Percentiles rank a stretch among this genome's conserved stretches.
Evolutionary conservation across 2,329 filamentous ascomycete genomes (phyloP).

Genomic region (Dothistroma pini): DNA sequence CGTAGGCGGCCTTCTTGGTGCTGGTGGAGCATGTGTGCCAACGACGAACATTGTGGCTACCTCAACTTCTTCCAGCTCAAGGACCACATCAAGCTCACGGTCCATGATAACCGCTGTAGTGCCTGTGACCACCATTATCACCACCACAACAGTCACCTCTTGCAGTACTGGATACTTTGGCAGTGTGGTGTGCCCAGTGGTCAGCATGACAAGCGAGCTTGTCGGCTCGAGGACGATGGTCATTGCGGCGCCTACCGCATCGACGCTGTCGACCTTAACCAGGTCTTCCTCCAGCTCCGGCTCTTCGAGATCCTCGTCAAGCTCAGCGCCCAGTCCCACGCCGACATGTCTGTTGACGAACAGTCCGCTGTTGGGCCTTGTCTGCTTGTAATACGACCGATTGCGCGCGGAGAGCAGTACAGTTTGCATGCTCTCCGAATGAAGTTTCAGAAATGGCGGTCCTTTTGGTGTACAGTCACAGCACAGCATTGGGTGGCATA

Average conservation of each 20-base stretch:
- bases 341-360: neutral
- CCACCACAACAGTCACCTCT: constrained; percentile 26
- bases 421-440: neutral
- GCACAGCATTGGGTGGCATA: constrained; percentile 1
- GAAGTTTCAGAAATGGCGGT: neutral
- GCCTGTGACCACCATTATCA: constrained; percentile 22
- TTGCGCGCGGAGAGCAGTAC: neutral
- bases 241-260: neutral
- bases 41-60: neutral
- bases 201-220: neutral
- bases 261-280: constrained; percentile 5
- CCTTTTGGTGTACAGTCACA: neutral
- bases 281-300: neutral
- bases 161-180: constrained; percentile 12
- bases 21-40: neutral
- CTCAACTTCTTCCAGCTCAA: neutral
- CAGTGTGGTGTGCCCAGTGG: constrained; percentile 1
- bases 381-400: neutral
- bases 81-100: constrained; percentile 5
- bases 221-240: constrained; percentile 2
- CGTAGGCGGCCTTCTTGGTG: neutral
- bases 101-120: constrained; percentile 14
- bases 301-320: neutral
- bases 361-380: neutral
- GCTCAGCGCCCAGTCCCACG: neutral